A percentile compares a stretch with the other conserved stretches of the same genome.
These are phyloP conservation scores for Capsella bursapastoris DNA, from an alignment of 345 rosid genomes.

Conservation along the genomic window DNA sequence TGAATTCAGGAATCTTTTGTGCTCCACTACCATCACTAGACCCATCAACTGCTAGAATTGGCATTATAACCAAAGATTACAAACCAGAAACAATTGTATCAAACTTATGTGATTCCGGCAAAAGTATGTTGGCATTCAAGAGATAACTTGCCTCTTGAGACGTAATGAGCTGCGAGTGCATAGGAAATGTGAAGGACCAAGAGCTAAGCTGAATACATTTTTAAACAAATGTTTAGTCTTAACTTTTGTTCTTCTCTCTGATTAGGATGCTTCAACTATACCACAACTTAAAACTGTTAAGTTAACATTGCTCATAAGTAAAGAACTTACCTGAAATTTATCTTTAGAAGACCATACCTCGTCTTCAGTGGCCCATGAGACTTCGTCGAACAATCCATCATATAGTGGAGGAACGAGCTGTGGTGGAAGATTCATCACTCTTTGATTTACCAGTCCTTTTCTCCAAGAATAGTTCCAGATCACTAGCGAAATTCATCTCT, in stretches of 20 bases:
- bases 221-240: slow-evolving; percentile 19
- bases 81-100: background rate
- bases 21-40: slow-evolving; percentile 76
- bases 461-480: slow-evolving; percentile 55
- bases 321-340: background rate
- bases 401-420: background rate
- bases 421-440: slow-evolving; percentile 66
- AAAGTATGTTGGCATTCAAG: background rate
- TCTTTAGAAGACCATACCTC: background rate
- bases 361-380: background rate
- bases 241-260: slow-evolving; percentile 37
- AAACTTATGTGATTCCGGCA: background rate
- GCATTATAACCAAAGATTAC: background rate
- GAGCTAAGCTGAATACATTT: slow-evolving; percentile 64
- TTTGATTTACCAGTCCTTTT: slow-evolving; percentile 77
- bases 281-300: background rate
- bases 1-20: slow-evolving; percentile 54
- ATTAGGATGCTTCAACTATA: slow-evolving; percentile 56
- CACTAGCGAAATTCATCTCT: slow-evolving; percentile 45
- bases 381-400: background rate
- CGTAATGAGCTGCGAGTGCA: slow-evolving; percentile 53
- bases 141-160: too few relatives aligned
- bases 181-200: slow-evolving; percentile 76
- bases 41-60: slow-evolving; percentile 55
- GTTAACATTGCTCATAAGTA: background rate